Evolutionary conservation across 805 yeast genomes (phyloP).

Genomic region (Candida sphagnicola): DNA sequence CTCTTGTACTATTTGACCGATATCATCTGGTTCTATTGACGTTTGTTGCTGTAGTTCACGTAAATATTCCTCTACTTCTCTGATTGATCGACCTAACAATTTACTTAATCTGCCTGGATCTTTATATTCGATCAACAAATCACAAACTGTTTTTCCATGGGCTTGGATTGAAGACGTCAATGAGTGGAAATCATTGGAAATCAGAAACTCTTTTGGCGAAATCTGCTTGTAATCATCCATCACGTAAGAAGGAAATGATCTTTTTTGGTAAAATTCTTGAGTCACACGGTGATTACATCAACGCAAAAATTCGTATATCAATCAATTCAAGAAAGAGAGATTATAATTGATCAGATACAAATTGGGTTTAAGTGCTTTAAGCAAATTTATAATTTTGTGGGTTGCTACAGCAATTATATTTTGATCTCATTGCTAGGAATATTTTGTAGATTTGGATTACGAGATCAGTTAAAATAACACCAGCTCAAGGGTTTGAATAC

Average conservation of each 20-base stretch:
- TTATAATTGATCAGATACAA: too few relatives aligned
- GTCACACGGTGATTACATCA: too few relatives aligned
- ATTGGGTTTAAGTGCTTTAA: too few relatives aligned
- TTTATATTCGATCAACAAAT: slow-evolving; percentile 16
- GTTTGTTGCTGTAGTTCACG: slow-evolving; percentile 5
- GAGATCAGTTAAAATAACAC: too few relatives aligned
- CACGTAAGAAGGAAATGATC: background rate
- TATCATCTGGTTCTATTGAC: slow-evolving; percentile 1
- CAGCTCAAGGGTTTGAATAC: too few relatives aligned
- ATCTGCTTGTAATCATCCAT: slow-evolving; percentile 26
- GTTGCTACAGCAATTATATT: too few relatives aligned
- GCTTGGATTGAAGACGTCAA: slow-evolving; percentile 13
- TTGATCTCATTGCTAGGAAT: too few relatives aligned
- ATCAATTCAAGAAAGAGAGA: too few relatives aligned
- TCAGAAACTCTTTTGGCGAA: slow-evolving; percentile 7
- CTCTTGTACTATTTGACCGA: background rate
- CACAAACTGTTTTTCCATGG: slow-evolving; percentile 24
- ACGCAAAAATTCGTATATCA: too few relatives aligned
- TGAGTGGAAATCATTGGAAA: slow-evolving; percentile 12
- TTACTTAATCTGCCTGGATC: slow-evolving; percentile 15
- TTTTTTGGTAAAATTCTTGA: too few relatives aligned
- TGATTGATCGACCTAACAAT: slow-evolving; percentile 19
- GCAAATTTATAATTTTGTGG: too few relatives aligned
- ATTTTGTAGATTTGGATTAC: too few relatives aligned
- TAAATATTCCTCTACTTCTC: slow-evolving; percentile 22